Evolutionary conservation across 176 grass and related monocot species (phyloP).

Genomic region (Luzula sylvatica): DNA sequence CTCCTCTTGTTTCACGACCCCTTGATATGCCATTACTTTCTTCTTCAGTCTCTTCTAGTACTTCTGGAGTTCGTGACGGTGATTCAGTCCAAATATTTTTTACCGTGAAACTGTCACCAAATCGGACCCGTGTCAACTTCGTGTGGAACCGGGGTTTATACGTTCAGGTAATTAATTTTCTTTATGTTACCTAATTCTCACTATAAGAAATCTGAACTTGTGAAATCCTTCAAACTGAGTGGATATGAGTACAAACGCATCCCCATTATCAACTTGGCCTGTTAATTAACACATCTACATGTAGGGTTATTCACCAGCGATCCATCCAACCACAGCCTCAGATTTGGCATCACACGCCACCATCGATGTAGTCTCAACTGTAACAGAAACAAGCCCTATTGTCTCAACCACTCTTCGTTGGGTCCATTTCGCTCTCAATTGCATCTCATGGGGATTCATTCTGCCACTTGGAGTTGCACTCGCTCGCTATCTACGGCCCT

Average conservation of each 20-base stretch:
- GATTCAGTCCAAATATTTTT: conserved; percentile 55
- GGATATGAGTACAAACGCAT: not conserved
- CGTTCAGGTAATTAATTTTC: conserved; percentile 35
- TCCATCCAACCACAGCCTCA: conserved; percentile 68
- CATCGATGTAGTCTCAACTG: conserved; percentile 79
- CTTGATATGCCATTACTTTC: conserved; percentile 68
- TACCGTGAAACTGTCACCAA: conserved; percentile 58
- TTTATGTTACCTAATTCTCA: too few relatives aligned
- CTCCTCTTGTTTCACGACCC: conserved; percentile 58
- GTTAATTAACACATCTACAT: conserved; percentile 60
- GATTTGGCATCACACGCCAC: conserved; percentile 87
- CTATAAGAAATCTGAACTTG: too few relatives aligned
- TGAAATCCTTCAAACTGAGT: not conserved
- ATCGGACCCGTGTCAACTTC: conserved; percentile 66
- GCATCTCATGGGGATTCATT: conserved; percentile 72
- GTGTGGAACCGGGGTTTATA: conserved; percentile 95
- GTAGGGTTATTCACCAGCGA: conserved; percentile 87
- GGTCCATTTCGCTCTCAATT: conserved; percentile 59
- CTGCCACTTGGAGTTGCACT: conserved; percentile 55
- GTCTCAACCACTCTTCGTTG: conserved; percentile 34
- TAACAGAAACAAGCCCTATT: conserved; percentile 35
- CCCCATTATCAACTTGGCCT: conserved; percentile 52
- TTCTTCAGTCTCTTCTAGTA: conserved; percentile 34
- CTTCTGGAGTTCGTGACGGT: conserved; percentile 45
- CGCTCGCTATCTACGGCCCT: conserved; percentile 83